phyloP scores from a whole-genome alignment of 805 yeast genomes.

The Komagataella pseudopastoris region DNA sequence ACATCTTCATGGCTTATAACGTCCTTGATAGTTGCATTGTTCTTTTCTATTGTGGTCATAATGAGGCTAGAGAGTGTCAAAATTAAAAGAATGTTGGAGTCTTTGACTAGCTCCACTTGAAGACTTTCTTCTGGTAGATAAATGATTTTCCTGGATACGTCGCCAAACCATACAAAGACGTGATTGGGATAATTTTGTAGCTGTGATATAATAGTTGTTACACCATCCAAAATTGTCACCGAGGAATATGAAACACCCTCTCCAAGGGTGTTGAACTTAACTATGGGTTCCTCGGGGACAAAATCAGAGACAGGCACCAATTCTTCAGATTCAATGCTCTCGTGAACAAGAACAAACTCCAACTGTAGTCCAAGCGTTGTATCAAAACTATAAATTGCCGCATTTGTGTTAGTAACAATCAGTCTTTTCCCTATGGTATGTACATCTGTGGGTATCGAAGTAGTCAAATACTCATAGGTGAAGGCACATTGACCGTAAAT shows the following conservation, averaged over 20 bases:
- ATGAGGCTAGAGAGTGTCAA: background rate
- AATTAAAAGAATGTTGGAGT: background rate
- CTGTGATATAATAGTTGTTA: background rate
- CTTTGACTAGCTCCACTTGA: background rate
- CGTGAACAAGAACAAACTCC: background rate
- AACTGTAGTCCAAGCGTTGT: background rate
- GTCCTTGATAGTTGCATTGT: background rate
- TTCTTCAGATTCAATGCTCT: background rate
- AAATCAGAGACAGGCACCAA: background rate
- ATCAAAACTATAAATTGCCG: background rate
- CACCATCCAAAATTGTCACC: background rate
- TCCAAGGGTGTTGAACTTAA: background rate
- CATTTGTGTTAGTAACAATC: background rate
- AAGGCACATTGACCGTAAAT: background rate
- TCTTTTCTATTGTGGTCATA: background rate
- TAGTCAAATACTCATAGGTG: background rate
- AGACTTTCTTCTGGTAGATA: background rate
- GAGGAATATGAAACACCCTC: background rate
- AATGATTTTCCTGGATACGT: background rate
- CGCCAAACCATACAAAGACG: background rate
- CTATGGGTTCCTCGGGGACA: background rate
- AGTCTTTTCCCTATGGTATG: background rate
- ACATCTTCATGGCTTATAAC: background rate
- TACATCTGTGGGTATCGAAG: background rate
- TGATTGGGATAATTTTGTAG: background rate